These are phyloP conservation scores for Hanseniaspora taiwanica DNA, from an alignment of 805 yeast genomes.

Conservation along the genomic window DNA sequence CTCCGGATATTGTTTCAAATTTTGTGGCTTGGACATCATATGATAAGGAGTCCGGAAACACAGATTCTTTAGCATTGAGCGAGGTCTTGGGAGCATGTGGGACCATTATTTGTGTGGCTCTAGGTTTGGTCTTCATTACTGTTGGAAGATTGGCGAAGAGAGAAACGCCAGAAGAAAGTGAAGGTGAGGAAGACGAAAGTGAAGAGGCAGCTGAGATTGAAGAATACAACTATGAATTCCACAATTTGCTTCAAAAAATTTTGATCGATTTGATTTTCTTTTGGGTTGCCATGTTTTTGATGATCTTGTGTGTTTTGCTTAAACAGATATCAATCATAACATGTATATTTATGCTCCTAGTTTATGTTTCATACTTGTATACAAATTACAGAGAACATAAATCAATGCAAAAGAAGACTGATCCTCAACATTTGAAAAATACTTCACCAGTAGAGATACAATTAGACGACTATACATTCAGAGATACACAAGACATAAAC, in stretches of 20 bases:
- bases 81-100: slow-evolving; percentile 27
- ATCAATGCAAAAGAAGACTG: background rate
- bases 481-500: background rate
- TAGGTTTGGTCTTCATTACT: slow-evolving; percentile 20
- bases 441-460: background rate
- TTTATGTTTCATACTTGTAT: slow-evolving; percentile 9
- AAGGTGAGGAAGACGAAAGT: slow-evolving; percentile 9
- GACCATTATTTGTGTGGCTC: slow-evolving; percentile 23
- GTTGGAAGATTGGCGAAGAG: slow-evolving; percentile 3
- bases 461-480: background rate
- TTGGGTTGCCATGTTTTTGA: slow-evolving; percentile 12
- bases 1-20: slow-evolving; percentile 26
- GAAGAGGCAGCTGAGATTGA: background rate
- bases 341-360: slow-evolving; percentile 16
- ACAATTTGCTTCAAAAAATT: slow-evolving; percentile 3
- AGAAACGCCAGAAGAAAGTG: slow-evolving; percentile 8
- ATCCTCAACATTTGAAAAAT: too few species aligned
- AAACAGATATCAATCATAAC: slow-evolving; percentile 16
- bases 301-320: slow-evolving; percentile 14
- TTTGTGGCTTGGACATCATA: slow-evolving; percentile 22
- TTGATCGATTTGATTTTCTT: slow-evolving; percentile 18
- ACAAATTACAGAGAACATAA: background rate
- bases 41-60: background rate
- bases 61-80: slow-evolving; percentile 22
- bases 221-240: background rate